phyloP scores from a whole-genome alignment of 192 early-diverging fungal species.

The Lobosporangium transversale region DNA sequence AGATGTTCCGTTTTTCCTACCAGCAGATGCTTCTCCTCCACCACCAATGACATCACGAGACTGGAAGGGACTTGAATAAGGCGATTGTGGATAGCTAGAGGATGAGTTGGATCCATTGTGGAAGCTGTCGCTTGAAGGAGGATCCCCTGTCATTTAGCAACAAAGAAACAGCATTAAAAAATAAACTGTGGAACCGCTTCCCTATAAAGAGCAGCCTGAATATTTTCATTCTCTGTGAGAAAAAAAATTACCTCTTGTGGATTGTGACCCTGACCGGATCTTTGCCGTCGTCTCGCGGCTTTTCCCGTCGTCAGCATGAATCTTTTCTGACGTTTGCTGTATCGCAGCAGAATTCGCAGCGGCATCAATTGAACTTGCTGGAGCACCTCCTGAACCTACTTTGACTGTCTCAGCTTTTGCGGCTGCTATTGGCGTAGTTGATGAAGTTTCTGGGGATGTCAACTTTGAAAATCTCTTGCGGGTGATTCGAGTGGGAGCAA shows the following conservation, averaged over 20 bases:
- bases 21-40: not conserved
- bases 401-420: not conserved
- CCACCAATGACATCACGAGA: constrained; percentile 37
- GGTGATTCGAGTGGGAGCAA: constrained; percentile 6
- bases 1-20: constrained; percentile 9
- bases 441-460: not conserved
- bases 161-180: not conserved
- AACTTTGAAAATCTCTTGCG: constrained; percentile 25
- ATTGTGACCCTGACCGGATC: constrained; percentile 16
- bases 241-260: constrained; percentile 17
- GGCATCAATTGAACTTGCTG: too few relatives aligned
- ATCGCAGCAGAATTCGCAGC: not conserved
- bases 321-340: too few relatives aligned
- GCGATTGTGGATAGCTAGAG: constrained; percentile 24
- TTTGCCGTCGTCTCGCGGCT: not conserved
- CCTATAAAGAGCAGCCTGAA: not conserved
- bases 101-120: constrained; percentile 15
- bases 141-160: constrained; percentile 8
- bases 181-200: not conserved
- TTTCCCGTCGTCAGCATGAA: constrained; percentile 8
- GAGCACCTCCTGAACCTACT: too few relatives aligned
- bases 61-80: constrained; percentile 19
- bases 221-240: not conserved
- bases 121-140: constrained; percentile 25
- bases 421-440: not conserved